These are phyloP conservation scores for Emergomyces pasteurianus DNA, from an alignment of 2,329 filamentous ascomycete species.

Conservation along the genomic window DNA sequence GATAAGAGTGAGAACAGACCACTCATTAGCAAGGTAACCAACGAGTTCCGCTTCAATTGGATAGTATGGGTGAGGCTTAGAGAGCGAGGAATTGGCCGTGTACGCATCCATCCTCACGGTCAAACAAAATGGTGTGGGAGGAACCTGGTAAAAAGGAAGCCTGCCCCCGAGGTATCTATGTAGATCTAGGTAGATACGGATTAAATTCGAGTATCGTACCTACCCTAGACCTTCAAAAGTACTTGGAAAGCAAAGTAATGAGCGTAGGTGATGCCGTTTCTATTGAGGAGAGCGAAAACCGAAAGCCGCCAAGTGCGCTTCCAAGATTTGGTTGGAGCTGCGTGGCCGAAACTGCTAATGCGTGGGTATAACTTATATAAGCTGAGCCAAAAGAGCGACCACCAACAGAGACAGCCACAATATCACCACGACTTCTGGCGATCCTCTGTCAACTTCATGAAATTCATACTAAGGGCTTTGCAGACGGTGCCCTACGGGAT, in stretches of 20 bases:
- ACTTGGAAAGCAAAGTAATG: neutral
- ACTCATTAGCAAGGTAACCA: constrained; percentile 55
- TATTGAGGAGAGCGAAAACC: neutral
- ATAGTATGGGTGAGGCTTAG: constrained; percentile 55
- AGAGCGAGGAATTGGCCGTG: constrained; percentile 7
- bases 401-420: neutral
- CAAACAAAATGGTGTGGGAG: neutral
- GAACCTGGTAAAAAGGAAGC: neutral
- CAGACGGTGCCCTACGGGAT: neutral
- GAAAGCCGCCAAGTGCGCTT: neutral
- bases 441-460: neutral
- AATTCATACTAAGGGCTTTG: neutral
- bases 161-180: neutral
- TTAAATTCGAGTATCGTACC: neutral
- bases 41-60: constrained; percentile 51
- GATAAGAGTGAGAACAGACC: constrained; percentile 47
- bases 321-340: neutral
- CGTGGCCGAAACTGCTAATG: neutral
- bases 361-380: neutral
- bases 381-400: neutral
- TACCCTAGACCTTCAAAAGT: neutral
- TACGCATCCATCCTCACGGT: neutral
- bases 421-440: too few species aligned
- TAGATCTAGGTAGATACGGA: neutral
- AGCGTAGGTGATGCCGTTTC: neutral